phyloP scores from a whole-genome alignment of 805 yeast genomes.

The Cyberlindnera samutprakarnensis region DNA sequence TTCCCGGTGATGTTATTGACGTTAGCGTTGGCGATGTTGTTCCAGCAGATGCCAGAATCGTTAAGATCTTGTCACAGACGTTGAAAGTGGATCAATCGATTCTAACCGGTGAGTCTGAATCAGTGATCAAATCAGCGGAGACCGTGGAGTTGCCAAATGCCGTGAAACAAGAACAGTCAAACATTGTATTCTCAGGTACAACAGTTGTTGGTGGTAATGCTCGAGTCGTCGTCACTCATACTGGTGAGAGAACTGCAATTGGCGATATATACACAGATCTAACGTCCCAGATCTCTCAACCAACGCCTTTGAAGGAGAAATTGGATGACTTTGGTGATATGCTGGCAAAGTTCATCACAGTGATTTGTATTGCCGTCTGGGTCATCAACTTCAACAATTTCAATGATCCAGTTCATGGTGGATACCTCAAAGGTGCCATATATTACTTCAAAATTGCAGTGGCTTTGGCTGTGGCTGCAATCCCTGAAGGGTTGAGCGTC shows the following conservation, averaged over 20 bases:
- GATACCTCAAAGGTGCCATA: constrained; percentile 38
- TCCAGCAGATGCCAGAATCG: constrained; percentile 41
- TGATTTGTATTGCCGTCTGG: constrained; percentile 41
- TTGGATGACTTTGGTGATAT: constrained; percentile 32
- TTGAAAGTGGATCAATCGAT: constrained; percentile 38
- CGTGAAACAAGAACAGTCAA: constrained; percentile 30
- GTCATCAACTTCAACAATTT: constrained; percentile 33
- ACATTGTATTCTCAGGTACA: constrained; percentile 43
- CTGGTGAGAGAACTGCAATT: constrained; percentile 41
- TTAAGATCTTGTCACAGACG: constrained; percentile 30
- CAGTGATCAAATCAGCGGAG: constrained; percentile 29
- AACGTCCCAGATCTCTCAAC: constrained; percentile 30
- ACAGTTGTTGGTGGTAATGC: constrained; percentile 36
- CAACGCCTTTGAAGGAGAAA: constrained; percentile 31
- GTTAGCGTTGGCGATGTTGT: constrained; percentile 34
- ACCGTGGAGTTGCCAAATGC: constrained; percentile 23
- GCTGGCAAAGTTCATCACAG: constrained; percentile 34
- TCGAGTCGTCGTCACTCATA: constrained; percentile 37
- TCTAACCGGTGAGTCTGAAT: constrained; percentile 40
- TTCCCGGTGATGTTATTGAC: constrained; percentile 39
- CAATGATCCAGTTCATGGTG: constrained; percentile 36
- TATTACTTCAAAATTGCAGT: constrained; percentile 43
- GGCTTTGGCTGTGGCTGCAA: constrained; percentile 43
- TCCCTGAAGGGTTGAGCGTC: constrained; percentile 46
- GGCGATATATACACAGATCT: constrained; percentile 39